Conservation (phyloP, 2,329 filamentous ascomycete species). For the Cytospora piceae region DNA sequence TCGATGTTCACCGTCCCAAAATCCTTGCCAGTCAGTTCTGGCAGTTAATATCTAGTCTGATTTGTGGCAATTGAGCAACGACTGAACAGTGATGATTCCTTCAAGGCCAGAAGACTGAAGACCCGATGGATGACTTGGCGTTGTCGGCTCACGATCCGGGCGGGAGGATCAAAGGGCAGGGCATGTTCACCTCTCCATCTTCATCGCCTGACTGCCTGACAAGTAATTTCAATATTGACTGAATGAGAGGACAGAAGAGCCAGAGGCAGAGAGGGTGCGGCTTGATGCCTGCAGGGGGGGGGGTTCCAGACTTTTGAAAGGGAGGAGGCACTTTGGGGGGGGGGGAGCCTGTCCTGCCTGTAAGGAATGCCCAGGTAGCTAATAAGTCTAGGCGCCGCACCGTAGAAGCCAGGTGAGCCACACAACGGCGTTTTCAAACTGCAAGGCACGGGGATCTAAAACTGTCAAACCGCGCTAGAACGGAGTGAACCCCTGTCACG, state of each 20-base stretch:
- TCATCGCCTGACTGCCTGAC: no score
- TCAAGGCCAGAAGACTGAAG: background rate
- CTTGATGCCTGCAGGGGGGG: no score
- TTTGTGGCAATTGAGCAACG: background rate
- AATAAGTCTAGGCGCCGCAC: background rate
- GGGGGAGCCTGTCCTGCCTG: background rate
- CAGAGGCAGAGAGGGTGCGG: no score
- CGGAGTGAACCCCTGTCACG: background rate
- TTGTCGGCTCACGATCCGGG: background rate
- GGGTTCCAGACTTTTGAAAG: no score
- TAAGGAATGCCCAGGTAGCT: background rate
- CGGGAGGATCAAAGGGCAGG: no score
- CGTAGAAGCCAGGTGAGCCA: conserved; percentile 4
- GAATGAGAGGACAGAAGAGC: background rate
- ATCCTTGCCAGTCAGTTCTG: no score
- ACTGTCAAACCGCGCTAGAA: conserved; percentile 23
- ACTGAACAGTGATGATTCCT: conserved; percentile 3
- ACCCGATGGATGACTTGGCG: conserved; percentile 2
- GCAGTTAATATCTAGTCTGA: background rate
- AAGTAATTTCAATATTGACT: background rate
- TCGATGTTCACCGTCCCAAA: background rate
- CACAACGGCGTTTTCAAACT: conserved; percentile 2
- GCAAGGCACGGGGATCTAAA: conserved; percentile 22
- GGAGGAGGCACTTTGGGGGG: no score
- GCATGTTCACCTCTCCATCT: no score